phyloP scores from a whole-genome alignment of 1,284 basidiomycete genomes.

The Heterobasidion parviporum region DNA sequence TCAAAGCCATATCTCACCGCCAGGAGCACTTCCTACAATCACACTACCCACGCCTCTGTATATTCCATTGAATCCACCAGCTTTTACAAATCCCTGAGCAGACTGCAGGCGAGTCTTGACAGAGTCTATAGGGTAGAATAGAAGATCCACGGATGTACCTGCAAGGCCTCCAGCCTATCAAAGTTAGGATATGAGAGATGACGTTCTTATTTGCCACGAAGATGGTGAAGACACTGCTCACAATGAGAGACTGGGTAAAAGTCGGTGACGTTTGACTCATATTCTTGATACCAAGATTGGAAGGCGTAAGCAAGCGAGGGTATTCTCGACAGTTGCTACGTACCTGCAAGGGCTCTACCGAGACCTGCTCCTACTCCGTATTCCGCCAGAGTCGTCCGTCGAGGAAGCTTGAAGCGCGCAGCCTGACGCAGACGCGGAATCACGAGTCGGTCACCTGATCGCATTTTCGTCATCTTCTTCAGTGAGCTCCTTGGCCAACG shows the following conservation, averaged over 20 bases:
- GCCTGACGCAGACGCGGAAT: no score
- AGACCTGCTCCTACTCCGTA: no score
- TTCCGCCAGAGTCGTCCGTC: no score
- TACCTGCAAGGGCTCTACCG: no score
- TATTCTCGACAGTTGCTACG: no score
- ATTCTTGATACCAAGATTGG: neutral
- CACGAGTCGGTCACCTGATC: no score
- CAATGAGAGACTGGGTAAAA: constrained; percentile 33
- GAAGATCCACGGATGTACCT: constrained; percentile 85
- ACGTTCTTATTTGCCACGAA: neutral
- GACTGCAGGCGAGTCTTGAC: constrained; percentile 94
- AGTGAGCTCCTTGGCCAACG: no score
- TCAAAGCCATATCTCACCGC: constrained; percentile 48
- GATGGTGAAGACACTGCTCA: constrained; percentile 13
- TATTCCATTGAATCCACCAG: constrained; percentile 88
- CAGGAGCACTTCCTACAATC: constrained; percentile 91
- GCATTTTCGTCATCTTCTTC: no score
- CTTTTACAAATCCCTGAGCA: constrained; percentile 74
- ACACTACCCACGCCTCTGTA: constrained; percentile 96
- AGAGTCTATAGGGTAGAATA: constrained; percentile 96
- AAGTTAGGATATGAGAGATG: neutral
- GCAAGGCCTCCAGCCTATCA: constrained; percentile 78
- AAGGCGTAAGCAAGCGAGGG: no score
- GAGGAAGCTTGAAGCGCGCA: no score
- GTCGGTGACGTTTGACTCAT: constrained; percentile 18